phyloP scores from a whole-genome alignment of 2,329 filamentous ascomycete genomes.

The Metarhizium album region DNA sequence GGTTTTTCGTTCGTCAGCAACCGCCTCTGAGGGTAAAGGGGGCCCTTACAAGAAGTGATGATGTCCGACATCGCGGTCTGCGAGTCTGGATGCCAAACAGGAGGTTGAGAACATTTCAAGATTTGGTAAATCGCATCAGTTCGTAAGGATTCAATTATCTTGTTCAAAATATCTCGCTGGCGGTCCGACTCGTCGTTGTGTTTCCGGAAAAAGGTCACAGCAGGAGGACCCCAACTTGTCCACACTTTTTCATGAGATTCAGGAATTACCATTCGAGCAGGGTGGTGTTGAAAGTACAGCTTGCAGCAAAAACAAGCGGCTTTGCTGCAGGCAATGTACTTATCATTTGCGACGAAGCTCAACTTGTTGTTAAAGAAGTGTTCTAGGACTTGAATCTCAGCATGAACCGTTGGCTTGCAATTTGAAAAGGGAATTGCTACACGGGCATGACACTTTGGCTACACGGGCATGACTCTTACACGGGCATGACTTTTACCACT shows the following conservation, averaged over 20 bases:
- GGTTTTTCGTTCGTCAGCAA: not conserved
- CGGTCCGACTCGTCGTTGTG: not conserved
- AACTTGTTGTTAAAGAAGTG: constrained; percentile 24
- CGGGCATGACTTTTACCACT: no score
- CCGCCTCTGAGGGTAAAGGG: not conserved
- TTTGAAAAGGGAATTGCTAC: no score
- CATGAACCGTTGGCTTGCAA: constrained; percentile 19
- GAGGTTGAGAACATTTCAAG: constrained; percentile 2
- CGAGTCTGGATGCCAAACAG: constrained; percentile 2
- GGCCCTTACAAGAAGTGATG: not conserved
- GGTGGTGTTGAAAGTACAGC: constrained; percentile 28
- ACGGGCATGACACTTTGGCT: no score
- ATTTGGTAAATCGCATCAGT: constrained; percentile 1
- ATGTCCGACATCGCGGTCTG: constrained; percentile 3
- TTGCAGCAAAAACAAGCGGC: constrained; percentile 36
- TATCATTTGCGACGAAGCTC: constrained; percentile 25
- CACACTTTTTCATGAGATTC: constrained; percentile 5
- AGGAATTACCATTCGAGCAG: constrained; percentile 8
- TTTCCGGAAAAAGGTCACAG: not conserved
- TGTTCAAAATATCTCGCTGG: constrained; percentile 6
- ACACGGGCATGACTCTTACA: no score
- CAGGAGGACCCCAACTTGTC: constrained; percentile 5
- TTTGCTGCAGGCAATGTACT: constrained; percentile 38
- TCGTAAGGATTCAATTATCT: constrained; percentile 1
- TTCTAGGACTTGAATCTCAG: constrained; percentile 35